A percentile compares a stretch with the other conserved stretches of the same genome.
These are phyloP conservation scores for Aureobasidium sp. DNA, from an alignment of 2,329 filamentous ascomycete genomes.

Conservation along the genomic window DNA sequence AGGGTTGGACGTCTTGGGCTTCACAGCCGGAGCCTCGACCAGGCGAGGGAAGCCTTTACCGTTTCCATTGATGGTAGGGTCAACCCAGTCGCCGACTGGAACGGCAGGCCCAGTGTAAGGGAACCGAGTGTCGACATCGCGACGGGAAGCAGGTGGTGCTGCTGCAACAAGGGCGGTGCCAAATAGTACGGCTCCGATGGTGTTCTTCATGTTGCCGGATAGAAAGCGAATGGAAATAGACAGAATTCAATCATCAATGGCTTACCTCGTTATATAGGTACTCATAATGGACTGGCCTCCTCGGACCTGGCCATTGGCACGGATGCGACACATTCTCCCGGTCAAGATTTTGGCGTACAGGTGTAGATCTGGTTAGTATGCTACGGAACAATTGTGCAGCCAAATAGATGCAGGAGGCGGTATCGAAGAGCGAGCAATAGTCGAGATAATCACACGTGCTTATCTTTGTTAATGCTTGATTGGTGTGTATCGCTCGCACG, in stretches of 20 bases:
- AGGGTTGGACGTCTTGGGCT: constrained; percentile 46
- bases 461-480: constrained; percentile 6
- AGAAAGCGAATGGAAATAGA: not conserved
- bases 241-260: not conserved
- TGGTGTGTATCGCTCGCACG: not conserved
- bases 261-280: constrained; percentile 16
- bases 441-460: not conserved
- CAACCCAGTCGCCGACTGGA: constrained; percentile 59
- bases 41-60: constrained; percentile 59
- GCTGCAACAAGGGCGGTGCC: constrained; percentile 15
- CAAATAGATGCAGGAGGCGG: constrained; percentile 10
- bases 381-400: not conserved
- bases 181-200: constrained; percentile 8
- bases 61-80: constrained; percentile 56
- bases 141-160: constrained; percentile 13
- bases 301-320: not conserved
- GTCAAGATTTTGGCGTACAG: not conserved
- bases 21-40: constrained; percentile 56
- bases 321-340: not conserved
- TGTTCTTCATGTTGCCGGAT: constrained; percentile 16
- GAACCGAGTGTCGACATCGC: constrained; percentile 47
- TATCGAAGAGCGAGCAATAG: constrained; percentile 3
- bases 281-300: not conserved
- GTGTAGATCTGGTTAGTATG: not conserved
- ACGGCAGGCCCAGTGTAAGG: constrained; percentile 56